Evolutionary conservation across 169 alveolate genomes (phyloP), one percentile per base, ranked within the genome.

Genomic region (Eimeria brunetti): DNA sequence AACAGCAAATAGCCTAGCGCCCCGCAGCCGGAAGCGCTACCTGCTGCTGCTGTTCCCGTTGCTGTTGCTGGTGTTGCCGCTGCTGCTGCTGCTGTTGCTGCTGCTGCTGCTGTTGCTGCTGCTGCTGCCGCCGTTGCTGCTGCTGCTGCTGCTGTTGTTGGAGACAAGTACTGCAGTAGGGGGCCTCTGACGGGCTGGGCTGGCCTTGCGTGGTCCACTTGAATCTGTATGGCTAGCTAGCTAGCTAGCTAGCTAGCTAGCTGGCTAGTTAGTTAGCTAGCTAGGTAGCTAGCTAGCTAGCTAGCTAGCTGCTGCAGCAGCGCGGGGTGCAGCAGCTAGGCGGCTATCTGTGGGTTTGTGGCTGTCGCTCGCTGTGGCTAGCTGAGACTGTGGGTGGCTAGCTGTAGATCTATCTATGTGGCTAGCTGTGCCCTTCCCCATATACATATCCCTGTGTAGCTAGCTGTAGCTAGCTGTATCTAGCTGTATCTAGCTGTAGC

Each of bases 251-350:
- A 62, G 14, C 73, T 62, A 62, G 73, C 14, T 62, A 62, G 73
- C 73, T 22, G n/a, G n/a, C n/a, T n/a, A n/a, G n/a, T n/a, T n/a
- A n/a, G n/a, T n/a, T n/a, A n/a, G n/a, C n/a, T n/a, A n/a, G n/a
- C 80, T 69, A 33, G 80, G 44, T 69, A 30, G 80, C 80, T 69
- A 69, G 80, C 41, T 69, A 30, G 80, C 46, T 69, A 69, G 80
- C 80, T 69, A 69, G 46, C 80, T 69, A 27, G n/a, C n/a, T 51
- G 60, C 60, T 51, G 60, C 60, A 51, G n/a, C n/a, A n/a, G n/a
- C n/a, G n/a, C 60, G 60, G 60, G 12, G 60, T 12, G 60, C 12
- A 51, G 60, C 60, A 51, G 60, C 60, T 51, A 51, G 60, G 60
- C 12, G 60, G 60, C 60, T 6, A 20, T 60, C 18, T 12, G 27